Conservation (phyloP, 2,329 filamentous ascomycete genomes). For the Nemania serpens region DNA sequence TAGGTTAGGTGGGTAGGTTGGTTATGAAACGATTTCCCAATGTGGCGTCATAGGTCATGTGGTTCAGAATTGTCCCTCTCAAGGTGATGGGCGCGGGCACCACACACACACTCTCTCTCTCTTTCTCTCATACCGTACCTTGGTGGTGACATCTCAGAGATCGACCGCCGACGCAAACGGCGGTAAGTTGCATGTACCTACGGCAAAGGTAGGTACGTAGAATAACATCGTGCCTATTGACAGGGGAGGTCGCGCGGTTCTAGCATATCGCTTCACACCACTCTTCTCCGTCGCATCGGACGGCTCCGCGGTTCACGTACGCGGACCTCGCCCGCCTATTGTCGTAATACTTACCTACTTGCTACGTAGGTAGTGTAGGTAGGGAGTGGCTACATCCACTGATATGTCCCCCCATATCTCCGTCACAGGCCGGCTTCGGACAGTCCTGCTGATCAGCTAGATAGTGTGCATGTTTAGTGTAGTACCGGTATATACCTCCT, state of each 20-base stretch:
- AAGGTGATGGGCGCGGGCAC: not conserved
- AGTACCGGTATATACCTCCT: too few species aligned
- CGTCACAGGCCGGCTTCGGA: not conserved
- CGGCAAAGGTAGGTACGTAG: too few species aligned
- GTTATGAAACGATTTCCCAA: not conserved
- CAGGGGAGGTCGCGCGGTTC: constrained; percentile 2
- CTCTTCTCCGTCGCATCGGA: constrained; percentile 10
- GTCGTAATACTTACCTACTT: not conserved
- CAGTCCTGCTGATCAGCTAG: not conserved
- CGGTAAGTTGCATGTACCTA: constrained; percentile 27
- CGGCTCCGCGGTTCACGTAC: constrained; percentile 19
- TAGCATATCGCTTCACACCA: constrained; percentile 5
- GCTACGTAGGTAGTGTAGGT: not conserved
- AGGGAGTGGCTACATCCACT: not conserved
- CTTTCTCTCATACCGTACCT: not conserved
- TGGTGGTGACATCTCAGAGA: constrained; percentile 3
- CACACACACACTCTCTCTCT: not conserved
- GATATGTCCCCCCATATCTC: not conserved
- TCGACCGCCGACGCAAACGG: constrained; percentile 18
- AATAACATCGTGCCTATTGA: not conserved
- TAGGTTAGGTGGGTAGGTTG: not conserved
- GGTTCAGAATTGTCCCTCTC: constrained; percentile 1
- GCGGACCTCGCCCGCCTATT: not conserved
- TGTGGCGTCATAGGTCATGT: constrained; percentile 14
- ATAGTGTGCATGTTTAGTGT: too few species aligned